These are phyloP conservation scores for Calamus simplicifolius DNA, from an alignment of 176 grass and related monocot genomes.

Conservation along the genomic window DNA sequence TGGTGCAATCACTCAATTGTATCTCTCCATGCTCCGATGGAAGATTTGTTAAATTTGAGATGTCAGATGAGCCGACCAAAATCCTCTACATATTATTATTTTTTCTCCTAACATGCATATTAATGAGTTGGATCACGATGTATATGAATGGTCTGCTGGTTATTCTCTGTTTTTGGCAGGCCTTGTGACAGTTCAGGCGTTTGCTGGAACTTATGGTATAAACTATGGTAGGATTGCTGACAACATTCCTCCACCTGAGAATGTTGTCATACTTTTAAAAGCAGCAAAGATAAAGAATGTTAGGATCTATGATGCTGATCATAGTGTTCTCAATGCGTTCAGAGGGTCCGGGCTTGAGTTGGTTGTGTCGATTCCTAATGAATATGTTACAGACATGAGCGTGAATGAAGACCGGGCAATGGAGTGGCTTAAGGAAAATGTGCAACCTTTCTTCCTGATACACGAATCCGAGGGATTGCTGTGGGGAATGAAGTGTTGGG, in stretches of 20 bases:
- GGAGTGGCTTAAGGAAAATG: slow-evolving; percentile 86
- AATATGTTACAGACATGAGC: slow-evolving; percentile 58
- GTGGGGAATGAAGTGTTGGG: slow-evolving; percentile 96
- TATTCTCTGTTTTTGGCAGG: slow-evolving; percentile 36
- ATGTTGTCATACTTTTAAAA: slow-evolving; percentile 67
- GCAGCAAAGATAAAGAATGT: slow-evolving; percentile 85
- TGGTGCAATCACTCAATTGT: too few relatives aligned
- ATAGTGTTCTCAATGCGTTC: slow-evolving; percentile 73
- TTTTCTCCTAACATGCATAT: background rate
- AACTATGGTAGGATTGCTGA: slow-evolving; percentile 92
- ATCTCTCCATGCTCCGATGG: too few relatives aligned
- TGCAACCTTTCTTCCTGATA: slow-evolving; percentile 66
- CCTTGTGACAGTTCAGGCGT: slow-evolving; percentile 28
- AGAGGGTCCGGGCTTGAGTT: slow-evolving; percentile 80
- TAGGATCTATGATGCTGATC: slow-evolving; percentile 80
- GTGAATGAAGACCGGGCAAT: slow-evolving; percentile 46
- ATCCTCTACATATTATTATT: too few relatives aligned
- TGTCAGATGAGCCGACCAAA: too few relatives aligned
- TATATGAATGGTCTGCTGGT: background rate
- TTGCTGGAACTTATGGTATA: slow-evolving; percentile 72
- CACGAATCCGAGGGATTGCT: slow-evolving; percentile 58
- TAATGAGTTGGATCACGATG: background rate
- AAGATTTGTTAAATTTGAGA: too few relatives aligned
- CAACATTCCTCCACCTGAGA: slow-evolving; percentile 77
- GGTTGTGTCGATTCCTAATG: slow-evolving; percentile 51